Percentiles rank a stretch among this genome's conserved stretches.
phyloP scores from a whole-genome alignment of 768 basidiomycete genomes.

The Sarcomyxa edulis region DNA sequence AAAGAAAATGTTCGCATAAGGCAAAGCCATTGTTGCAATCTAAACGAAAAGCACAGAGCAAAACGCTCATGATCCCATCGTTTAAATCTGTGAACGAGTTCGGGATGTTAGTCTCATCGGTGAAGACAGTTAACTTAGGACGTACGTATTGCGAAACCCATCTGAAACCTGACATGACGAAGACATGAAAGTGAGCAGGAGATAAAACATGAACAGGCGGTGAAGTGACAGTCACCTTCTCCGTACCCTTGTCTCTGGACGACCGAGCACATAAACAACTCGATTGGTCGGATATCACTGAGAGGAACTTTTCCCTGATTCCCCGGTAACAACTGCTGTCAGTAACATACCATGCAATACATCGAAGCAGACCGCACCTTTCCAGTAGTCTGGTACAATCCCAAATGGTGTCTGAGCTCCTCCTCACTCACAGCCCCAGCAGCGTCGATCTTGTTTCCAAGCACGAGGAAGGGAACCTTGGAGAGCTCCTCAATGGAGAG shows the following conservation, averaged over 20 bases:
- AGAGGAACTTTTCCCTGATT: slow-evolving; percentile 94
- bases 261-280: slow-evolving; percentile 99
- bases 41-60: too few species aligned
- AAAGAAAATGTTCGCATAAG: slow-evolving; percentile 1
- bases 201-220: slow-evolving; percentile 1
- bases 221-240: slow-evolving; percentile 63
- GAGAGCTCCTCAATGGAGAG: slow-evolving; percentile 92
- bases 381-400: slow-evolving; percentile 98
- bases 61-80: too few species aligned
- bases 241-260: slow-evolving; percentile 98
- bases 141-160: slow-evolving; percentile 97
- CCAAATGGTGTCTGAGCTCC: slow-evolving; percentile 91
- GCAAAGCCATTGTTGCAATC: too few species aligned
- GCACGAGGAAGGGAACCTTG: slow-evolving; percentile 96
- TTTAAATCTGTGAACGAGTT: slow-evolving; percentile 38
- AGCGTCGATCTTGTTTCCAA: slow-evolving; percentile 99
- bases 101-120: not conserved
- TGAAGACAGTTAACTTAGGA: slow-evolving; percentile 10
- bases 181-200: slow-evolving; percentile 4
- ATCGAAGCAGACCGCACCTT: slow-evolving; percentile 56
- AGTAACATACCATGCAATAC: slow-evolving; percentile 7
- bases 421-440: slow-evolving; percentile 96
- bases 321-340: too few species aligned
- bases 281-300: slow-evolving; percentile 95
- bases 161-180: slow-evolving; percentile 64